phyloP scores from a whole-genome alignment of 1,139 yeast species.

The Yamadazyma kanchanaburiensis region DNA sequence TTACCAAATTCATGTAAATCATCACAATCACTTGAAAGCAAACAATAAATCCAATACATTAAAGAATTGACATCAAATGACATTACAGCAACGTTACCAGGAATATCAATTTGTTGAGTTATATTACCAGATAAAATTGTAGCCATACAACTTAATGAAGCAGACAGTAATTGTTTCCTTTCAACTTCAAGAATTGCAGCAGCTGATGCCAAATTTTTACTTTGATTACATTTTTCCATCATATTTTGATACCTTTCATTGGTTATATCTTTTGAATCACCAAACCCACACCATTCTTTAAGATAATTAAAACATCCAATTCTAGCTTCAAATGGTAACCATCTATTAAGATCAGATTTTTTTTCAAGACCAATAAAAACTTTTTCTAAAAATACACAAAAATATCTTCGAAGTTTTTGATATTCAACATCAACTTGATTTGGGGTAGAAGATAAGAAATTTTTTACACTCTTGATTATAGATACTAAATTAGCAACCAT shows the following conservation, averaged over 20 bases:
- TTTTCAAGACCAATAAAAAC: slow-evolving; percentile 54
- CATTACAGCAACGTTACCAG: slow-evolving; percentile 43
- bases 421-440: slow-evolving; percentile 69
- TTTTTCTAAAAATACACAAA: slow-evolving; percentile 72
- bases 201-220: slow-evolving; percentile 50
- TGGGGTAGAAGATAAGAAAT: slow-evolving; percentile 53
- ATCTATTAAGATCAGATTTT: slow-evolving; percentile 39
- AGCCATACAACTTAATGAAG: slow-evolving; percentile 84
- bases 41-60: slow-evolving; percentile 74
- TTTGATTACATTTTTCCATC: slow-evolving; percentile 42
- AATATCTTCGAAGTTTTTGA: slow-evolving; percentile 76
- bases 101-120: slow-evolving; percentile 45
- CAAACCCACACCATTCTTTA: slow-evolving; percentile 94
- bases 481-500: slow-evolving; percentile 61
- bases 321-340: slow-evolving; percentile 85
- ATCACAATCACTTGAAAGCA: slow-evolving; percentile 60
- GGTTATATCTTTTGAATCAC: slow-evolving; percentile 58
- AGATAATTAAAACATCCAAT: slow-evolving; percentile 77
- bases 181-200: slow-evolving; percentile 85
- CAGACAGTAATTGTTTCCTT: slow-evolving; percentile 62
- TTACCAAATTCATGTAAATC: slow-evolving; percentile 63
- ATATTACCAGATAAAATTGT: slow-evolving; percentile 68
- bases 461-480: slow-evolving; percentile 63
- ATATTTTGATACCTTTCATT: slow-evolving; percentile 67
- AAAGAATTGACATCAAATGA: slow-evolving; percentile 71